Percentiles rank a stretch among this genome's conserved stretches.
Evolutionary conservation across 345 rosid genomes (phyloP).

Genomic region (Geranium brycei): DNA sequence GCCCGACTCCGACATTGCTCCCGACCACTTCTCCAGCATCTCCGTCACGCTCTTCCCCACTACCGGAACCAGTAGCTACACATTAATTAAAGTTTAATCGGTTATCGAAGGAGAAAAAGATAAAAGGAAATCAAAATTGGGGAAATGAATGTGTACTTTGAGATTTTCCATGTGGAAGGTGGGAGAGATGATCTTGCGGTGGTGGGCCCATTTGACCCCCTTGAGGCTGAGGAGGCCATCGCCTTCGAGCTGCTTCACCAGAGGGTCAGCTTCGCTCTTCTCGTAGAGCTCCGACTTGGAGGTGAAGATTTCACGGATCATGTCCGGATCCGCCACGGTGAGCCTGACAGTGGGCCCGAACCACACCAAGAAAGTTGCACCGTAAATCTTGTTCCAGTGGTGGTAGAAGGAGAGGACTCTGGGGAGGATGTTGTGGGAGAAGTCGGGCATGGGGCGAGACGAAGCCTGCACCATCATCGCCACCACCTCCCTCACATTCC

Average conservation of each 20-base stretch:
- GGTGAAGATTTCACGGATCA: slow-evolving; percentile 50
- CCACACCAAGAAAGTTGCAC: slow-evolving; percentile 75
- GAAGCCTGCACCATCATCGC: slow-evolving; percentile 87
- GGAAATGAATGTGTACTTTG: slow-evolving; percentile 27
- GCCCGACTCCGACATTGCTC: slow-evolving; percentile 16
- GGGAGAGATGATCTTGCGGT: slow-evolving; percentile 53
- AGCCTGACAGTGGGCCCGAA: slow-evolving; percentile 68
- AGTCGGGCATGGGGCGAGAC: slow-evolving; percentile 88
- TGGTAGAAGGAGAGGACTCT: slow-evolving; percentile 88
- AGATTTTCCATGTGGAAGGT: slow-evolving; percentile 76
- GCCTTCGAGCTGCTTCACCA: slow-evolving; percentile 51
- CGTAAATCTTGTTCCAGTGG: slow-evolving; percentile 93
- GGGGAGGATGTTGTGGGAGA: slow-evolving; percentile 96
- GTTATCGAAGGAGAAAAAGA: no score
- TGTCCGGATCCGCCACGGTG: slow-evolving; percentile 63
- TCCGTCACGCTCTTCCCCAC: slow-evolving; percentile 37
- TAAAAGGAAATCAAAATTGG: not conserved
- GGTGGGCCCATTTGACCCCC: slow-evolving; percentile 71
- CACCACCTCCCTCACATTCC: slow-evolving; percentile 83
- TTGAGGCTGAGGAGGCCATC: slow-evolving; percentile 62
- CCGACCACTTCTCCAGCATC: slow-evolving; percentile 46
- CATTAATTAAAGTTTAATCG: no score
- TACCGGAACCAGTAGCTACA: slow-evolving; percentile 48
- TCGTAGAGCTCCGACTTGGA: slow-evolving; percentile 56
- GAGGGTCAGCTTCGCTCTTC: slow-evolving; percentile 44